Evolutionary conservation across 1,284 basidiomycete species (phyloP).

Genomic region (Lignosus rhinocerotis): DNA sequence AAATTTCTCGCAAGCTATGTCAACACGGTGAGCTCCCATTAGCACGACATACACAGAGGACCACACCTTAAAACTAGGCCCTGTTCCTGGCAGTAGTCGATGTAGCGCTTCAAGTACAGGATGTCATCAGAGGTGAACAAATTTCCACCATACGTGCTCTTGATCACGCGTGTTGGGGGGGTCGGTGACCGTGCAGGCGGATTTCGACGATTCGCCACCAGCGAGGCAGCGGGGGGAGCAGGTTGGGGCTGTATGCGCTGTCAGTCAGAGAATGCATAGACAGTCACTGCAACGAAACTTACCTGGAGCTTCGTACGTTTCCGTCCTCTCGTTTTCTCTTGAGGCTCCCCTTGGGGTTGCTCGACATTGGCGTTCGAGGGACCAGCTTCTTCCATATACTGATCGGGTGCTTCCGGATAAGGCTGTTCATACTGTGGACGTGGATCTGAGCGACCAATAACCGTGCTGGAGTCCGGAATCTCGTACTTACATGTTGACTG

Average conservation of each 20-base stretch:
- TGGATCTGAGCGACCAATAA: neutral
- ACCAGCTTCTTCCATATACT: slow-evolving; percentile 52
- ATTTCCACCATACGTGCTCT: slow-evolving; percentile 83
- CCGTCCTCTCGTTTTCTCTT: slow-evolving; percentile 53
- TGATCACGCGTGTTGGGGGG: slow-evolving; percentile 77
- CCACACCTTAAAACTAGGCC: slow-evolving; percentile 71
- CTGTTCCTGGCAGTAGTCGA: slow-evolving; percentile 83
- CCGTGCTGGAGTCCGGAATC: neutral
- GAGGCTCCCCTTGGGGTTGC: slow-evolving; percentile 30
- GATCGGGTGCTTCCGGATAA: slow-evolving; percentile 42
- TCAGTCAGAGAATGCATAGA: slow-evolving; percentile 7
- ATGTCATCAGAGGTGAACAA: slow-evolving; percentile 80
- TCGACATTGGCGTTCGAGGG: slow-evolving; percentile 41
- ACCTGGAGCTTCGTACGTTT: slow-evolving; percentile 64
- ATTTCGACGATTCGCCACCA: slow-evolving; percentile 62
- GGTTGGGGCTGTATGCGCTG: slow-evolving; percentile 44
- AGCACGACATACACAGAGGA: neutral
- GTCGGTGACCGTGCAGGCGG: slow-evolving; percentile 76
- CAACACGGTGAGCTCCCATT: neutral
- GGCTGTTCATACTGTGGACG: slow-evolving; percentile 40
- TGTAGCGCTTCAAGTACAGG: slow-evolving; percentile 77
- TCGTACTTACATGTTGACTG: slow-evolving; percentile 44
- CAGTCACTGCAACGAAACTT: slow-evolving; percentile 15
- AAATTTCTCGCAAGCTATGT: slow-evolving; percentile 75
- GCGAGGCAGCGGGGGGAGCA: slow-evolving; percentile 59